phyloP scores from a whole-genome alignment of 1,284 basidiomycete species.

The Inonotus hispidus region DNA sequence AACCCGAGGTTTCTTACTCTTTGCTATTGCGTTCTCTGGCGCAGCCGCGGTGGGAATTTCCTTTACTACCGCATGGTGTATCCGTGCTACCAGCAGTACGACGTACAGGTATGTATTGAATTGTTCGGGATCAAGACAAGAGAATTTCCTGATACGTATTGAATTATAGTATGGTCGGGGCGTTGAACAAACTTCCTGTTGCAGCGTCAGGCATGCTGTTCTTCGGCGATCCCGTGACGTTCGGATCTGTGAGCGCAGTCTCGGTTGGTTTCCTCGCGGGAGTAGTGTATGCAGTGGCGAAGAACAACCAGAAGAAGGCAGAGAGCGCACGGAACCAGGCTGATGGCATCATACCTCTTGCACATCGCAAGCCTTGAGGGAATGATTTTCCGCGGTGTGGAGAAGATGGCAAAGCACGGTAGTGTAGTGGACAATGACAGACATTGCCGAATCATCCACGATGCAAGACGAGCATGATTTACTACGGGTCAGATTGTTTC shows the following conservation, averaged over 20 bases:
- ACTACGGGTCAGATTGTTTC: not conserved
- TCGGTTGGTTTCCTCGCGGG: slow-evolving; percentile 90
- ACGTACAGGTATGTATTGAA: slow-evolving; percentile 74
- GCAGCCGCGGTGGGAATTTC: slow-evolving; percentile 97
- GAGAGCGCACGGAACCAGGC: slow-evolving; percentile 43
- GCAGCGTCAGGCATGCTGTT: slow-evolving; percentile 96
- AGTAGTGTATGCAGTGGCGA: slow-evolving; percentile 83
- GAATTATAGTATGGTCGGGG: slow-evolving; percentile 86
- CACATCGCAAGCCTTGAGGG: slow-evolving; percentile 41
- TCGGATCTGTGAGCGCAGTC: slow-evolving; percentile 87
- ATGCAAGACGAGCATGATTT: not conserved
- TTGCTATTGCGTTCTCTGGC: slow-evolving; percentile 92
- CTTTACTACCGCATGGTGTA: slow-evolving; percentile 98
- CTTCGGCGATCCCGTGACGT: slow-evolving; percentile 86
- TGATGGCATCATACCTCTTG: slow-evolving; percentile 53
- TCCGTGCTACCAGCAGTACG: slow-evolving; percentile 93
- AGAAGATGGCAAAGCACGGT: no score
- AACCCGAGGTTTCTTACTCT: slow-evolving; percentile 76
- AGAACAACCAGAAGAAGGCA: slow-evolving; percentile 79
- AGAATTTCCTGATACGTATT: slow-evolving; percentile 12
- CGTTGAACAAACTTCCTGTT: slow-evolving; percentile 96
- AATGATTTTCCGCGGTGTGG: not conserved
- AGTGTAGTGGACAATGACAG: no score
- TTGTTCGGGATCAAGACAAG: not conserved
- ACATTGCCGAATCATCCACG: not conserved